Base-by-base conservation (phyloP, 1,284 basidiomycete species). In the Apiotrichum akiyoshidainum region DNA sequence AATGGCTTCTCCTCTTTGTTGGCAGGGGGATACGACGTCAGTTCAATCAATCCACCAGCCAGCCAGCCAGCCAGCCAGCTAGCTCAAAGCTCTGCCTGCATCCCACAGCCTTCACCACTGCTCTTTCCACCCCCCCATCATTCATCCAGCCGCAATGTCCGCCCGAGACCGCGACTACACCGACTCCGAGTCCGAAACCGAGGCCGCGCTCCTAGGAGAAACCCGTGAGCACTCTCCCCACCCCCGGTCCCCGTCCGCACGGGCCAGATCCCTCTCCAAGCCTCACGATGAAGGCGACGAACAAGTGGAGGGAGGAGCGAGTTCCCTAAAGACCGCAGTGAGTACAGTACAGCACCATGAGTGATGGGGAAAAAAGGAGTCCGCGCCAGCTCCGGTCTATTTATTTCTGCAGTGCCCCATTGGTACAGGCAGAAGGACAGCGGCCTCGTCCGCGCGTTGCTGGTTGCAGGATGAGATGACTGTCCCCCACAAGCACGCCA, bases 121-220 rank as follows among this genome's bases (percentile, higher is more conserved):
- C 37, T 26, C 33, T 14, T 21, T 31, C 42, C 12, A 19, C 44
- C 8, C 22, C 10, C n/a, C 34, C 46, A 37, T 39, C 22, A 52
- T 22, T 22, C 41, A 40, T 14, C 46, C 58, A 48, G 39, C 33
- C 56, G 50, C 50, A 39, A 61, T 57, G 57, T 58, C 64, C n/a
- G 34, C 62, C 10, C 61, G 57, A 35, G 65, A 66, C 52, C 64
- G 57, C 41, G 65, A 66, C 52, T 66, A 66, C 52, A 70, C 71
- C n/a, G 69, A 71, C 50, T 66, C 65, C 19, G 69, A 70, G 53
- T 54, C 52, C 6, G 67, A 64, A 13, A 47, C 44, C 40, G 63
- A 61, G 13, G 26, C 33, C 22, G 57, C 54, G 19, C 50, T 49
- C 31, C 39, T 55, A 42, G 46, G 34, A 40, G 50, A 47, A 44